Conservation (phyloP, 2,329 filamentous ascomycete genomes). For the Fusarium mundagurra region DNA sequence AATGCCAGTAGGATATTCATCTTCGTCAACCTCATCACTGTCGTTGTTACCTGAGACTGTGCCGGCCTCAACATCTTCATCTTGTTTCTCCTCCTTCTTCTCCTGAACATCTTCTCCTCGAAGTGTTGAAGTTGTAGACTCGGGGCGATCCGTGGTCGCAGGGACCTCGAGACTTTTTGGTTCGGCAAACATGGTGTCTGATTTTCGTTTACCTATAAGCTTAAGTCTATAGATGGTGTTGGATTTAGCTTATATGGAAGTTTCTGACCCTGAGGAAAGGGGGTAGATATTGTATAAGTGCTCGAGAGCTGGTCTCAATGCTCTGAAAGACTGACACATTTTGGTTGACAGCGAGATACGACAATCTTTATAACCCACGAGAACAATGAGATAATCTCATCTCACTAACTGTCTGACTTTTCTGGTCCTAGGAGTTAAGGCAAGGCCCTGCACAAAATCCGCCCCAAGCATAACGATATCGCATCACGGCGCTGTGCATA, state of each 20-base stretch:
- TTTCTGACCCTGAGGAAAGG: not conserved
- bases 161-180: slow-evolving; percentile 38
- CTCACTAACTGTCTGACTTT: slow-evolving; percentile 13
- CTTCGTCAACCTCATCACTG: slow-evolving; percentile 36
- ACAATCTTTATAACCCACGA: slow-evolving; percentile 34
- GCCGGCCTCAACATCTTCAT: slow-evolving; percentile 36
- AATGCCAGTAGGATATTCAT: slow-evolving; percentile 53
- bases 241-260: slow-evolving; percentile 24
- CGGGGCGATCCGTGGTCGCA: slow-evolving; percentile 32
- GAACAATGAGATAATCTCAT: slow-evolving; percentile 4
- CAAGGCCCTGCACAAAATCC: slow-evolving; percentile 34
- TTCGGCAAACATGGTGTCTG: slow-evolving; percentile 23
- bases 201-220: not conserved
- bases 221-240: not conserved
- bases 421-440: slow-evolving; percentile 30
- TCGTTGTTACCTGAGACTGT: slow-evolving; percentile 34
- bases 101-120: slow-evolving; percentile 44
- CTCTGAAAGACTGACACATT: slow-evolving; percentile 7
- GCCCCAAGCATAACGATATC: slow-evolving; percentile 15
- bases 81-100: slow-evolving; percentile 40
- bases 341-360: slow-evolving; percentile 11
- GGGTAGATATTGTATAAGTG: slow-evolving; percentile 3
- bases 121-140: slow-evolving; percentile 45
- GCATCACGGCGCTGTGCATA: slow-evolving; percentile 5
- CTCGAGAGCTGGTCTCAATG: slow-evolving; percentile 12